phyloP scores from a whole-genome alignment of 2,329 filamentous ascomycete genomes.

The Neobulgaria alba region DNA sequence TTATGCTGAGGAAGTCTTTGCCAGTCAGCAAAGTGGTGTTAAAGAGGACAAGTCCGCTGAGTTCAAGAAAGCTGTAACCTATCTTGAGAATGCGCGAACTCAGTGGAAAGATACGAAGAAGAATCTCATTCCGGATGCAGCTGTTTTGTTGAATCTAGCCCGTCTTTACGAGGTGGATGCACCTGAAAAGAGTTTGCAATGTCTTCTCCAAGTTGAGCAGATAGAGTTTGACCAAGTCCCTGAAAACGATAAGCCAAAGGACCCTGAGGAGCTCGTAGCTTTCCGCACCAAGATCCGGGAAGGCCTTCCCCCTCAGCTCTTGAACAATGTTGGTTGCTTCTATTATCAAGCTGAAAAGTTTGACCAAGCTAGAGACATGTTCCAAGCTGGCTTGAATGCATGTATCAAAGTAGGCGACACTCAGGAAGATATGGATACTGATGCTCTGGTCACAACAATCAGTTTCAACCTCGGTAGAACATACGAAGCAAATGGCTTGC shows the following conservation, averaged over 20 bases:
- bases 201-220: constrained; percentile 84
- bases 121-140: constrained; percentile 69
- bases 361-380: constrained; percentile 72
- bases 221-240: constrained; percentile 75
- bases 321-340: constrained; percentile 98
- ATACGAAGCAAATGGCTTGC: constrained; percentile 76
- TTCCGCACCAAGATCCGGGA: constrained; percentile 59
- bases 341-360: constrained; percentile 82
- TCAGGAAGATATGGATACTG: constrained; percentile 70
- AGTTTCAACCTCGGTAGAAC: constrained; percentile 93
- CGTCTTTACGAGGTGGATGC: constrained; percentile 79
- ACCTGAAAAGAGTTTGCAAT: constrained; percentile 86
- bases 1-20: constrained; percentile 90
- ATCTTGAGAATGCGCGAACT: constrained; percentile 75
- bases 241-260: constrained; percentile 56
- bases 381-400: constrained; percentile 83
- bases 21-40: constrained; percentile 58
- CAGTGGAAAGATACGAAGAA: constrained; percentile 93
- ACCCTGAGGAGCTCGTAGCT: constrained; percentile 50
- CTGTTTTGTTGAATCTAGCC: constrained; percentile 84
- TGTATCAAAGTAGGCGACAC: constrained; percentile 70
- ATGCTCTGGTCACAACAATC: constrained; percentile 89
- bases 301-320: constrained; percentile 74
- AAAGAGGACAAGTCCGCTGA: constrained; percentile 85
- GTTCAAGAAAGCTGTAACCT: constrained; percentile 74